phyloP scores from a whole-genome alignment of 371 early-diverging fungal species.

The Chytridium lagenaria region DNA sequence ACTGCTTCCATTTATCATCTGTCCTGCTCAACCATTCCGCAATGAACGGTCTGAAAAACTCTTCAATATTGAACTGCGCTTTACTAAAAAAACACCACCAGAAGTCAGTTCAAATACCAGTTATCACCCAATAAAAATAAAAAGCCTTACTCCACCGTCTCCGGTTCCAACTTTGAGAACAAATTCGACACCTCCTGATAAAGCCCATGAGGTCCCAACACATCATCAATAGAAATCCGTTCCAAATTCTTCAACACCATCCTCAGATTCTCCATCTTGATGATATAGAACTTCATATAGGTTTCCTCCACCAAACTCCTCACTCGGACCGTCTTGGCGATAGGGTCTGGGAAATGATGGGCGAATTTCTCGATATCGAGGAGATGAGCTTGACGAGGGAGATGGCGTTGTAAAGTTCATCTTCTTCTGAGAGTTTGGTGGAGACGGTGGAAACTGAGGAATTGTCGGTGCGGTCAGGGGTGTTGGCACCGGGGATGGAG shows the following conservation, averaged over 20 bases:
- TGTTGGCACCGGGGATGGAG: too few relatives aligned
- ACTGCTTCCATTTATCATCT: slow-evolving; percentile 46
- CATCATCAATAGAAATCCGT: slow-evolving; percentile 33
- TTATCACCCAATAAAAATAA: too few relatives aligned
- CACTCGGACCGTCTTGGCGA: slow-evolving; percentile 19
- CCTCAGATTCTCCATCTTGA: slow-evolving; percentile 38
- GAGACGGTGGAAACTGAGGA: too few relatives aligned
- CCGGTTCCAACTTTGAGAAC: slow-evolving; percentile 33
- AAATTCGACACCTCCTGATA: slow-evolving; percentile 40
- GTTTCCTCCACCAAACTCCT: slow-evolving; percentile 26
- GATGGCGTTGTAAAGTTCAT: slow-evolving; percentile 31
- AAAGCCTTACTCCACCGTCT: slow-evolving; percentile 11
- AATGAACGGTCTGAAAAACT: slow-evolving; percentile 46
- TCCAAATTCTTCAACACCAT: slow-evolving; percentile 24
- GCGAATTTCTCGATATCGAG: slow-evolving; percentile 40
- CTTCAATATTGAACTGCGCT: slow-evolving; percentile 40
- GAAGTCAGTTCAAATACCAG: too few relatives aligned
- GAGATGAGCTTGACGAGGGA: slow-evolving; percentile 32
- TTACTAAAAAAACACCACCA: slow-evolving; percentile 17
- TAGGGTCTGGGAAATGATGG: slow-evolving; percentile 39
- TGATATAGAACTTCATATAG: slow-evolving; percentile 30
- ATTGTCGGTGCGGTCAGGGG: too few relatives aligned
- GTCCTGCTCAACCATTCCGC: slow-evolving; percentile 40
- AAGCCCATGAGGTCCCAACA: slow-evolving; percentile 47
- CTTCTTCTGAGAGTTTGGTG: too few relatives aligned